Percentiles rank a stretch among this genome's conserved stretches.
These are phyloP conservation scores for Pinus tabuliformis DNA, from an alignment of 75 land plant species.

Conservation along the genomic window DNA sequence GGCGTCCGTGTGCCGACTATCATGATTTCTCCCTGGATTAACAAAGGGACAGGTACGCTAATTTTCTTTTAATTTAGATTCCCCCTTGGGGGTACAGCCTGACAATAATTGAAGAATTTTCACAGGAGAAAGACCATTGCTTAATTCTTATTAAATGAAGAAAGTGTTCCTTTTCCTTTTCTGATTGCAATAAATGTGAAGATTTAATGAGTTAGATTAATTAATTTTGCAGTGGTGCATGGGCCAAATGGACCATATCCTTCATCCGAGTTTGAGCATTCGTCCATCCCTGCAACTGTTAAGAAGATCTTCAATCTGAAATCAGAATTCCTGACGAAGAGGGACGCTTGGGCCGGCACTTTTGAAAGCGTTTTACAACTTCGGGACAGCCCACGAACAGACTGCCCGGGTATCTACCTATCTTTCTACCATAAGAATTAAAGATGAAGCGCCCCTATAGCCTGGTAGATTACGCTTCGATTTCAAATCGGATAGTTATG, in stretches of 20 bases:
- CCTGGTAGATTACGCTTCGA: no score
- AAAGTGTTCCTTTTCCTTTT: no score
- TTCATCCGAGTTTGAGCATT: not conserved
- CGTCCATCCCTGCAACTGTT: conserved; percentile 30
- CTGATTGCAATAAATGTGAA: no score
- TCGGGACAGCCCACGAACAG: not conserved
- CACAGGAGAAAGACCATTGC: no score
- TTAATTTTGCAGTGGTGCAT: not conserved
- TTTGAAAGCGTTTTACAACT: conserved; percentile 36
- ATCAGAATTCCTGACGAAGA: conserved; percentile 61
- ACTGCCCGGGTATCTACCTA: not conserved
- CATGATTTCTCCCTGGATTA: conserved; percentile 71
- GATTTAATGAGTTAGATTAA: no score
- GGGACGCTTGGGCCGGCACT: conserved; percentile 96
- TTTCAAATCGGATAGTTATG: no score
- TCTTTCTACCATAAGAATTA: not conserved
- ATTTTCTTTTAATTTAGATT: not conserved
- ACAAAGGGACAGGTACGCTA: conserved; percentile 54
- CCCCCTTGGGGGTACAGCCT: no score
- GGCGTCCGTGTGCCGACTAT: conserved; percentile 76
- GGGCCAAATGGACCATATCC: not conserved
- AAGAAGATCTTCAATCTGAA: conserved; percentile 83
- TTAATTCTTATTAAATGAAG: no score
- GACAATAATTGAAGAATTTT: no score
- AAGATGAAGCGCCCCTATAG: no score